A percentile compares a stretch with the other conserved stretches of the same genome.
Conservation (phyloP, 148 eudicot species). For the Tetragonia tetragonoides region DNA sequence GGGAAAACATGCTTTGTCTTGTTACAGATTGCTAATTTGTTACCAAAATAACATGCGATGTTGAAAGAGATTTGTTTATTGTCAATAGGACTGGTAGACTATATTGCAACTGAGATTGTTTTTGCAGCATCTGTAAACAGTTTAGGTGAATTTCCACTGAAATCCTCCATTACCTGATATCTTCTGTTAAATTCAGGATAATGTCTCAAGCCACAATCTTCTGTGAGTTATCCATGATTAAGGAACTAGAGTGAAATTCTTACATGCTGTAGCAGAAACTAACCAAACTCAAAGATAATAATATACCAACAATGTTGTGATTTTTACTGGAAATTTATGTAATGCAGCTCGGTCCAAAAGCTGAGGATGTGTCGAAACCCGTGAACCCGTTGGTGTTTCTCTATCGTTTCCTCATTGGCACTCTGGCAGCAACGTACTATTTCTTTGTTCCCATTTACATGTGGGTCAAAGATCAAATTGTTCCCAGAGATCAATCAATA, state of each 20-base stretch:
- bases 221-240: not conserved
- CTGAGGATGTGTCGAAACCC: constrained; percentile 68
- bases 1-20: not conserved
- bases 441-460: constrained; percentile 79
- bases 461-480: constrained; percentile 84
- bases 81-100: not conserved
- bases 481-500: constrained; percentile 67
- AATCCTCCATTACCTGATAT: too few species aligned
- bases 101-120: not conserved
- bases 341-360: constrained; percentile 78
- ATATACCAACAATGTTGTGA: not conserved
- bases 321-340: constrained; percentile 1
- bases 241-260: not conserved
- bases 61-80: not conserved
- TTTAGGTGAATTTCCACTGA: too few species aligned
- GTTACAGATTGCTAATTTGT: not conserved
- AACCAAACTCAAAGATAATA: not conserved
- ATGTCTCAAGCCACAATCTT: not conserved
- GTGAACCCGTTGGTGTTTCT: constrained; percentile 62
- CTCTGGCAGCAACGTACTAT: constrained; percentile 58
- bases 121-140: too few species aligned
- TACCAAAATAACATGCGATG: not conserved
- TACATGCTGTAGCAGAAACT: not conserved
- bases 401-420: constrained; percentile 61
- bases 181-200: not conserved